Evolutionary conservation across 345 rosid species (phyloP).

Genomic region (Lagerstroemia speciosa): DNA sequence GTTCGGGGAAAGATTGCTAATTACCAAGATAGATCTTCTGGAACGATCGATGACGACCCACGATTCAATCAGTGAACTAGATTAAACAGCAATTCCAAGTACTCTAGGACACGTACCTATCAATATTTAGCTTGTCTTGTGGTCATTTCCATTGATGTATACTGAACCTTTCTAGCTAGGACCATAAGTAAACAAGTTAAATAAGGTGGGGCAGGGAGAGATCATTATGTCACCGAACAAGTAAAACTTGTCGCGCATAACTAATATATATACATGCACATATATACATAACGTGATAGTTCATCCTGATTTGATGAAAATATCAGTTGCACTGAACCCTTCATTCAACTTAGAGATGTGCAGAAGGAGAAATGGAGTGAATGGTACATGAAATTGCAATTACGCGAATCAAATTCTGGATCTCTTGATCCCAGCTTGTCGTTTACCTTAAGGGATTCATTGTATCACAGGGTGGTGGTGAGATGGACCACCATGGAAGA

Average conservation of each 20-base stretch:
- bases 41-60: not conserved
- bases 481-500: constrained; percentile 7
- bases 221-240: no score
- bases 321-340: no score
- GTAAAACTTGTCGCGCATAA: no score
- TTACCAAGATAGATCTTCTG: not conserved
- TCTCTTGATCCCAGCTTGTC: no score
- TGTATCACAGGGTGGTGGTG: not conserved
- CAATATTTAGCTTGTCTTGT: not conserved
- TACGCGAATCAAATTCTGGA: no score
- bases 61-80: not conserved
- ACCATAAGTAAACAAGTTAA: not conserved
- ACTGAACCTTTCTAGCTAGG: not conserved
- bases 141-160: not conserved
- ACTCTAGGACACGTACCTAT: constrained; percentile 3
- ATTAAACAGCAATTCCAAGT: constrained; percentile 4
- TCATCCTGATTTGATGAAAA: no score
- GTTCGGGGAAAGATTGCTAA: not conserved
- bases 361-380: no score
- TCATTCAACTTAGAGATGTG: no score
- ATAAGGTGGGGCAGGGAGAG: not conserved
- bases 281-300: no score
- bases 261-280: no score
- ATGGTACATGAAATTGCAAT: no score
- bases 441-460: no score